These are phyloP conservation scores for Gaultheria prostrata DNA, from an alignment of 148 eudicot species.

Conservation along the genomic window DNA sequence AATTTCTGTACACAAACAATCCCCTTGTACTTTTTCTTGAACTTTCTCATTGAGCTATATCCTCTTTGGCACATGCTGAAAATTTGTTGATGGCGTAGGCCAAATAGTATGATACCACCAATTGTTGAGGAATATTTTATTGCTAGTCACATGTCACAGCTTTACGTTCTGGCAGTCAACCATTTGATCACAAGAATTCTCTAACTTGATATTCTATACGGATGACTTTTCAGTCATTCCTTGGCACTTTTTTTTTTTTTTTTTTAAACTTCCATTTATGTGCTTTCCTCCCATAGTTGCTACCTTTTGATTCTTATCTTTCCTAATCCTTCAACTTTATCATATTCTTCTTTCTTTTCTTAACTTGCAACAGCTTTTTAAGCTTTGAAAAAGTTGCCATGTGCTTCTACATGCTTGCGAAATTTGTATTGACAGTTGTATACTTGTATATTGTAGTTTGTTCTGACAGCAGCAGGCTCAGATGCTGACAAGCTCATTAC, in stretches of 20 bases:
- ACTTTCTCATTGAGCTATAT: not conserved
- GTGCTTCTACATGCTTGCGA: not conserved
- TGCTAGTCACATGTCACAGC: not conserved
- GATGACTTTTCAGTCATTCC: not conserved
- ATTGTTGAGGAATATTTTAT: not conserved
- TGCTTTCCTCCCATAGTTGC: constrained; percentile 2
- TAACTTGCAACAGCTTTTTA: constrained; percentile 1
- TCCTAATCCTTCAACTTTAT: not conserved
- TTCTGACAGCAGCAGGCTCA: constrained; percentile 86
- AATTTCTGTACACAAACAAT: not conserved
- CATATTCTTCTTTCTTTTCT: not conserved
- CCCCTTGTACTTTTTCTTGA: not conserved
- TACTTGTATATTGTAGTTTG: constrained; percentile 53
- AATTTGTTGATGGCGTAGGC: not conserved
- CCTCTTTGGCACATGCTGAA: not conserved
- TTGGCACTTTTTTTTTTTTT: not conserved
- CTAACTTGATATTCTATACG: not conserved
- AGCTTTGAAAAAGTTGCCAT: not conserved
- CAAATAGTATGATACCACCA: not conserved
- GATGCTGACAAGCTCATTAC: constrained; percentile 65
- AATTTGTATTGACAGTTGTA: not conserved
- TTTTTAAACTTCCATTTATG: not conserved
- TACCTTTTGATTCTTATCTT: not conserved
- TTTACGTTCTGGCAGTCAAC: not conserved
- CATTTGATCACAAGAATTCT: constrained; percentile 6